Base-by-base conservation (phyloP, 441 rosid genomes). In the Melastoma candidum region DNA sequence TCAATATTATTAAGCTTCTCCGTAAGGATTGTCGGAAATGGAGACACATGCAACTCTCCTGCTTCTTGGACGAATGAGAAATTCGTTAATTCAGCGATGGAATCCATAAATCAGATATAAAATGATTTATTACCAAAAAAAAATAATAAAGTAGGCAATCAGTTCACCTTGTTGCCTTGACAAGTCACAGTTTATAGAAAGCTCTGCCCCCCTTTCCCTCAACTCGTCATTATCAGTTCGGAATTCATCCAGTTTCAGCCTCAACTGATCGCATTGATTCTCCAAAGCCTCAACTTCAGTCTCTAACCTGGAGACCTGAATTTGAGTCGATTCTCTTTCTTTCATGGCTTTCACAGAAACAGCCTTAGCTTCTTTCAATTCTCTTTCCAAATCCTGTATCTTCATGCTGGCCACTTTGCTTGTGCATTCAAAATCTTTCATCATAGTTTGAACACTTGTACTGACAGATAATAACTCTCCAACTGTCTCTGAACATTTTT, bases 311-410 rank as follows among this genome's bases (percentile, higher is more conserved):
- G 68, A 72, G 77, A 80, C 77, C 73, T 62, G 72, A 36, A 62
- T 61, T 71, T 76, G 79, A 63, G 71, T 62, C n/a, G 58, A 48
- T 60, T 68, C 81, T 63, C 81, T 80, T 60, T 85, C 96, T 66
- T 72, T 76, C 51, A 66, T 57, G 59, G 69, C 71, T 50, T 67
- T 70, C 70, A 64, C 74, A 43, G 73, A 69, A 68, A 70, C 48
- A 44, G 26, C 67, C 47, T 55, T 66, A 26, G 62, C 58, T 59
- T 76, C 82, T 41, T 59, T 63, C 74, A 90, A 63, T 63, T 77
- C 76, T 53, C 64, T 70, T 71, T 83, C 83, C 80, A 87, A 73
- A 51, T 83, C 81, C 61, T 68, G 73, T 56, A 87, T 79, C 14
- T 59, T 56, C 51, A 68, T 48, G 49, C 76, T 82, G 36, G 92